Percentiles rank a stretch among this genome's conserved stretches.
Conservation (phyloP, 1,139 yeast species). For the Saccharomyces hybrid region DNA sequence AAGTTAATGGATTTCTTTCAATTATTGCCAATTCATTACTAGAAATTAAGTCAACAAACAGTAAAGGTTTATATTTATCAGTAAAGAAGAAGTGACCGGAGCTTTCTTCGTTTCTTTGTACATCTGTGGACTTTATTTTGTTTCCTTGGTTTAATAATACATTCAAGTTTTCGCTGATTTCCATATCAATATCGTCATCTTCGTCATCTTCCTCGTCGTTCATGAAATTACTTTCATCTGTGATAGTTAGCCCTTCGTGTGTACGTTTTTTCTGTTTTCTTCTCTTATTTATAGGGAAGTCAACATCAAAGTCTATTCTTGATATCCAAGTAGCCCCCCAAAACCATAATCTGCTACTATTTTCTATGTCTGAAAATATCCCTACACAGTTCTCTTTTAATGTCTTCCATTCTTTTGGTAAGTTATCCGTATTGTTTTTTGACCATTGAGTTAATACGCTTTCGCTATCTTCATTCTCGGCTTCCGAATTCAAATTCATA, state of each 20-base stretch:
- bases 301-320: constrained; percentile 59
- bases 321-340: constrained; percentile 86
- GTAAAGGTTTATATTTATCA: constrained; percentile 65
- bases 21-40: constrained; percentile 57
- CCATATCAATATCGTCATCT: constrained; percentile 32
- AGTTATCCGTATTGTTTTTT: constrained; percentile 59
- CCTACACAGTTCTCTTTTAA: constrained; percentile 71
- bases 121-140: constrained; percentile 26
- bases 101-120: constrained; percentile 28
- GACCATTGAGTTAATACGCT: constrained; percentile 70
- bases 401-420: constrained; percentile 58
- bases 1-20: constrained; percentile 61
- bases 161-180: constrained; percentile 17
- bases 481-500: constrained; percentile 5
- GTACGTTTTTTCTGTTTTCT: constrained; percentile 48
- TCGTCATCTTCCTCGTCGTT: constrained; percentile 29
- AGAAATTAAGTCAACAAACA: constrained; percentile 54
- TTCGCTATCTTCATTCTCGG: constrained; percentile 8
- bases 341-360: constrained; percentile 56
- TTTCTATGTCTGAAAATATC: constrained; percentile 40
- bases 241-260: constrained; percentile 54
- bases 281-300: constrained; percentile 43
- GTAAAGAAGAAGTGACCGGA: constrained; percentile 64
- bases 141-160: constrained; percentile 10
- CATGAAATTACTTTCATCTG: constrained; percentile 32